phyloP scores from a whole-genome alignment of 306 rosid species.

The Lupinus albus region DNA sequence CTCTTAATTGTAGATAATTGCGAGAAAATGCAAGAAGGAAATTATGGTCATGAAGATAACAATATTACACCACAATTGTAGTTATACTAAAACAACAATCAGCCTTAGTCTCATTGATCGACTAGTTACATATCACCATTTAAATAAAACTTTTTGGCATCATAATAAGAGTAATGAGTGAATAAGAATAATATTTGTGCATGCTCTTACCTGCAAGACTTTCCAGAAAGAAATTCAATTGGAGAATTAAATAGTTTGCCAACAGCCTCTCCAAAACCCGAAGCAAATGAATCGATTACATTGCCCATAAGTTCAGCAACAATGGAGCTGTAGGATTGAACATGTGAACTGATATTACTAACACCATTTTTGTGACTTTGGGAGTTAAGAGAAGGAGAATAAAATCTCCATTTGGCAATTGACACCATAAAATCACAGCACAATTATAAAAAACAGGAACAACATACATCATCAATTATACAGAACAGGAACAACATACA shows the following conservation, averaged over 20 bases:
- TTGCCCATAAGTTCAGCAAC: constrained; percentile 50
- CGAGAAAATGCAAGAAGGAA: too few relatives aligned
- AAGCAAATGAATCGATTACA: constrained; percentile 54
- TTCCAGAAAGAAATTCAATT: constrained; percentile 65
- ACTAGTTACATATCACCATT: neutral
- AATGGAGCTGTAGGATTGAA: neutral
- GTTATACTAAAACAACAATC: too few relatives aligned
- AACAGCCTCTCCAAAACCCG: constrained; percentile 51
- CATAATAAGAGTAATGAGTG: neutral
- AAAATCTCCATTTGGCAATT: too few relatives aligned
- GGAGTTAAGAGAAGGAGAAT: too few relatives aligned
- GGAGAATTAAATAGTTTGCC: constrained; percentile 60
- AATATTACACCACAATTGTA: too few relatives aligned
- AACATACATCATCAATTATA: too few relatives aligned
- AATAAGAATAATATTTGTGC: neutral
- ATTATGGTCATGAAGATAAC: too few relatives aligned
- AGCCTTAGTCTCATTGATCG: too few relatives aligned
- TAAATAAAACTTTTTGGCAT: neutral
- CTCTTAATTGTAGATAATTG: too few relatives aligned
- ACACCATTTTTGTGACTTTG: neutral
- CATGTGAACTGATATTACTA: constrained; percentile 10
- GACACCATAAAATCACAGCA: too few relatives aligned
- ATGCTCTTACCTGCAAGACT: constrained; percentile 64
- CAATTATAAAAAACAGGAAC: too few relatives aligned
- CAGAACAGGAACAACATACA: too few relatives aligned